A percentile compares a stretch with the other conserved stretches of the same genome.
These are phyloP conservation scores for Kodamaea jinghongensis DNA, from an alignment of 805 yeast species.

Conservation along the genomic window DNA sequence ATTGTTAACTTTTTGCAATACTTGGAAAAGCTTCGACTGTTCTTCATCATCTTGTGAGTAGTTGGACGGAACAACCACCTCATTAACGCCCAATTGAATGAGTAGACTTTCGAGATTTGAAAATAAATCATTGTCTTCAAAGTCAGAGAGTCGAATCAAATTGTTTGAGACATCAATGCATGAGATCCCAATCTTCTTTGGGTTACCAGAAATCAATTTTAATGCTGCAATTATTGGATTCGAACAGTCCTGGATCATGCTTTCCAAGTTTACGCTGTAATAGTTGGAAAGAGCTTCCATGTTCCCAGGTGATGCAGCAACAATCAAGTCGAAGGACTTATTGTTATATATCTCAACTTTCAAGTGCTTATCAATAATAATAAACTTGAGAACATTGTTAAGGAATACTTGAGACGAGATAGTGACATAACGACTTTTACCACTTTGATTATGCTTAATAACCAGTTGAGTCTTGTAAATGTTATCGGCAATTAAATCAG, in stretches of 20 bases:
- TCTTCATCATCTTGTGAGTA: conserved; percentile 45
- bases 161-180: conserved; percentile 71
- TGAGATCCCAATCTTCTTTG: conserved; percentile 68
- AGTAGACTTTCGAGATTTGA: conserved; percentile 83
- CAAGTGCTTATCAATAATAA: conserved; percentile 66
- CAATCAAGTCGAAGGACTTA: conserved; percentile 55
- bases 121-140: conserved; percentile 82
- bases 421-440: conserved; percentile 58
- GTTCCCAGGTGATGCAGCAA: conserved; percentile 87
- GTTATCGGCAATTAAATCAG: conserved; percentile 75
- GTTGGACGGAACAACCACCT: conserved; percentile 60
- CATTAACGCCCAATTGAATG: conserved; percentile 88
- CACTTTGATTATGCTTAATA: conserved; percentile 54
- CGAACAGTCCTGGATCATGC: conserved; percentile 50
- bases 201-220: conserved; percentile 32
- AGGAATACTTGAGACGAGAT: conserved; percentile 72
- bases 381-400: conserved; percentile 56
- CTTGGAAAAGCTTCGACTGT: conserved; percentile 60
- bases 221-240: conserved; percentile 41
- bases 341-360: conserved; percentile 77
- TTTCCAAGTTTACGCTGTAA: conserved; percentile 51
- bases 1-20: conserved; percentile 71
- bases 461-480: conserved; percentile 84
- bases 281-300: conserved; percentile 48
- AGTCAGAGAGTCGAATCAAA: conserved; percentile 69